Evolutionary conservation across 306 rosid species (phyloP), one percentile per base, ranked within the genome.

Genomic region (Morella rubra): DNA sequence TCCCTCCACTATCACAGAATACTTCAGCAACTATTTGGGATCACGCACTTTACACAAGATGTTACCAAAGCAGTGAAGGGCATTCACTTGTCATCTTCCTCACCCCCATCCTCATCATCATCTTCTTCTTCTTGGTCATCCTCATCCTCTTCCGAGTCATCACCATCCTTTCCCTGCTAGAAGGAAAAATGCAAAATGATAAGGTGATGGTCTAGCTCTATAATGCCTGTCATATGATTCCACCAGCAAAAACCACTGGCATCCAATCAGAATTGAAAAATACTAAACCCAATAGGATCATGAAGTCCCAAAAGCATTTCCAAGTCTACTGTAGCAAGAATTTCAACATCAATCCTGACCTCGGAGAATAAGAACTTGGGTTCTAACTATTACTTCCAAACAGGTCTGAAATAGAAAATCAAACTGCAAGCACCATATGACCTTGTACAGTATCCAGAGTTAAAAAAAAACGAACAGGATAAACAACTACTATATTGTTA

Each of bases 91-190:
- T 77, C 86, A 15, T 85, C 89, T 0, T 82, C 90, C 50, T 87
- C 89, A 8, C 80, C 92, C 1, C 79, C 89, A 5, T 78, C 96
- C 0, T 88, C 93, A 0, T 87, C 89, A 4, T 89, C 93, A 0
- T 84, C 93, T 0, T 89, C 81, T 5, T 86, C 98, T 44, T 83
- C 74, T 13, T 74, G 80, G 5, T 89, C 85, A 0, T 84, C 87
- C 3, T 91, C 92, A 18, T 91, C 98, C 1, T 91, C 96, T 27
- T 90, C 96, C 7, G 92, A 84, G 65, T 86, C 93, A 0, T 84
- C 89, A 20, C 83, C 93, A 32, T 86, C 89, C 80, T 89, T 87
- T 72, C 81, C 93, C 97, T 93, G 88, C 73, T 4, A 76, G 58
- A 0, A 56, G 20, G 42, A 3, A 61, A 78, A 68, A 59, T 64